Evolutionary conservation across 1,139 yeast species (phyloP).

Genomic region (Suhomyces bribrorum): DNA sequence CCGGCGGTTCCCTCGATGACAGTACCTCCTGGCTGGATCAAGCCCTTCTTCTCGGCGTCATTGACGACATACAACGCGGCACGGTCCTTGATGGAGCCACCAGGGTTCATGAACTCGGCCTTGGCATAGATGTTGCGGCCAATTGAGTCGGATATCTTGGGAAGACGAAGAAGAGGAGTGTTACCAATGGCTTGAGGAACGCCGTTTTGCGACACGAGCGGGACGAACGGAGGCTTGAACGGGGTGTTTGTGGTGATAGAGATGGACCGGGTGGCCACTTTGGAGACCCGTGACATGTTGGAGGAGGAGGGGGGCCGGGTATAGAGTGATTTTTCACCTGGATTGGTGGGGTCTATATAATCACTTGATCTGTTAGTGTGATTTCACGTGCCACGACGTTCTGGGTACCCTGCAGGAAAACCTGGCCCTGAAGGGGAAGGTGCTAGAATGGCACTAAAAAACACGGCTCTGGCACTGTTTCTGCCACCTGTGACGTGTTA

Average conservation of each 20-base stretch:
- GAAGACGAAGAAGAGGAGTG: conserved; percentile 75
- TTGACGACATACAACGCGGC: conserved; percentile 79
- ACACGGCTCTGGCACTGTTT: no score
- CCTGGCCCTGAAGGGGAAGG: no score
- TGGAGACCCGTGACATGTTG: conserved; percentile 2
- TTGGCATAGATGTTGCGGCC: conserved; percentile 84
- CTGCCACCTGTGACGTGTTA: no score
- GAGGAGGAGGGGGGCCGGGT: neutral
- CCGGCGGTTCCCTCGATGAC: conserved; percentile 54
- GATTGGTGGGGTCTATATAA: neutral
- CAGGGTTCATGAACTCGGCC: conserved; percentile 93
- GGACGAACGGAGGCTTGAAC: conserved; percentile 51
- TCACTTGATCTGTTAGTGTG: no score
- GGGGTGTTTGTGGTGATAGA: conserved; percentile 24
- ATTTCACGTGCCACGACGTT: no score
- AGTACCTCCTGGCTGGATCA: conserved; percentile 65
- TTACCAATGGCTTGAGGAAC: conserved; percentile 81
- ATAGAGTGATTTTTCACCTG: neutral
- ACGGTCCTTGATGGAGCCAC: conserved; percentile 90
- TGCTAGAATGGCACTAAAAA: no score
- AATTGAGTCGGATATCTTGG: conserved; percentile 57
- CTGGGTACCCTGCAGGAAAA: no score
- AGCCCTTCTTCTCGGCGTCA: conserved; percentile 76
- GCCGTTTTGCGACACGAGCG: conserved; percentile 62
- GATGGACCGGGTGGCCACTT: conserved; percentile 16